Conservation (phyloP, 2,329 filamentous ascomycete species). For the Paecilomyces formosus region DNA sequence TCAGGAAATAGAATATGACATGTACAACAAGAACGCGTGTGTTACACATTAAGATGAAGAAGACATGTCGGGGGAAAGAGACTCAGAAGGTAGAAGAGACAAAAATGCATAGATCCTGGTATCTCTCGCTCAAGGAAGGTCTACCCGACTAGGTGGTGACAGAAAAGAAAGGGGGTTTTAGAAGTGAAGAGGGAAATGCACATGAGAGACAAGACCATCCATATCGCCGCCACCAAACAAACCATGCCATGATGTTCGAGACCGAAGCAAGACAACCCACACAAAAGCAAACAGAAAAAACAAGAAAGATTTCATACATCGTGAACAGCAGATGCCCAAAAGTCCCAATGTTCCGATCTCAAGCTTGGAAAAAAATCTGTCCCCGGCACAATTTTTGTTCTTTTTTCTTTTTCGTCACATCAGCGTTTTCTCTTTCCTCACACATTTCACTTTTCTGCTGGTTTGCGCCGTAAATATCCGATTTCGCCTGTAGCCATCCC, state of each 20-base stretch:
- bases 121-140: slow-evolving; percentile 33
- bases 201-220: slow-evolving; percentile 26
- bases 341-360: slow-evolving; percentile 3
- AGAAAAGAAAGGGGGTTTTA: slow-evolving; percentile 14
- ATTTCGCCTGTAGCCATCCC: slow-evolving; percentile 34
- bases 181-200: slow-evolving; percentile 19
- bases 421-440: slow-evolving; percentile 6
- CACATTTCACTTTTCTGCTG: slow-evolving; percentile 4
- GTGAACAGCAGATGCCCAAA: slow-evolving; percentile 8
- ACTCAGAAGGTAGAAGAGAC: slow-evolving; percentile 8
- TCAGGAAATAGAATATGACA: background rate
- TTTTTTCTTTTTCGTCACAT: slow-evolving; percentile 4
- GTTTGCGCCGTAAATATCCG: slow-evolving; percentile 31
- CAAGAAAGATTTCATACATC: slow-evolving; percentile 10
- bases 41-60: background rate
- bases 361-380: slow-evolving; percentile 5
- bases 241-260: slow-evolving; percentile 21
- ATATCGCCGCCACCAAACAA: slow-evolving; percentile 26
- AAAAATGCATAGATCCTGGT: slow-evolving; percentile 31
- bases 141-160: slow-evolving; percentile 22
- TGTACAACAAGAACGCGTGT: slow-evolving; percentile 4
- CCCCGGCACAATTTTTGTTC: background rate
- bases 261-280: slow-evolving; percentile 7
- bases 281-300: slow-evolving; percentile 6
- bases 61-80: background rate